Evolutionary conservation across 129 eudicot species (phyloP).

Genomic region (Helianthus tuberosus): DNA sequence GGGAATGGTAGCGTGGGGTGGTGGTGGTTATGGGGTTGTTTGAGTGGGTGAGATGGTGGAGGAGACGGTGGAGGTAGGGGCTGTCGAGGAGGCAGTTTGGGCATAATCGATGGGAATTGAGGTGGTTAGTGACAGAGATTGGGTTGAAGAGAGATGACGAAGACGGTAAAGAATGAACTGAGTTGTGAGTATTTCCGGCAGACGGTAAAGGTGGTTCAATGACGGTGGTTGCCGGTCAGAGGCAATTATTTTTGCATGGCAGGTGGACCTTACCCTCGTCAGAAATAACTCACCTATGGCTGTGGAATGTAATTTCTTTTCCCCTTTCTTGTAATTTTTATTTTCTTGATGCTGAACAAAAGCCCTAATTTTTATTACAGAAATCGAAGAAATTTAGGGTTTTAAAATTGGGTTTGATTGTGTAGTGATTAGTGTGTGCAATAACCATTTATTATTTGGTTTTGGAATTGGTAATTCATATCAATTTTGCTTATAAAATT

Average conservation of each 20-base stretch:
- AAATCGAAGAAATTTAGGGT: neutral
- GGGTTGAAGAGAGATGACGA: no score
- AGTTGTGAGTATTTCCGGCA: no score
- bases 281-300: no score
- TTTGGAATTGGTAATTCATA: constrained; percentile 1
- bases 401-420: neutral
- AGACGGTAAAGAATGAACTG: no score
- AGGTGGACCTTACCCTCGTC: no score
- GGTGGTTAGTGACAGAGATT: no score
- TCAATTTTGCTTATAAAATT: constrained; percentile 3
- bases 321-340: neutral
- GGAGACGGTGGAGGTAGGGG: constrained; percentile 66
- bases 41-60: constrained; percentile 51
- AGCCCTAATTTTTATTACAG: constrained; percentile 1
- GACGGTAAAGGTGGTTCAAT: no score
- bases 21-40: constrained; percentile 19
- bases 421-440: neutral
- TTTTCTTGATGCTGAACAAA: neutral
- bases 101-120: no score
- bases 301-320: constrained; percentile 62
- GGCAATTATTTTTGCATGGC: no score
- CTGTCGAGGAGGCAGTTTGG: constrained; percentile 60
- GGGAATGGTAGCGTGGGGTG: constrained; percentile 26
- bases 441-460: neutral
- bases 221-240: no score